Conservation (phyloP, 176 grass and related monocot genomes). For the Guadua angustifolia region DNA sequence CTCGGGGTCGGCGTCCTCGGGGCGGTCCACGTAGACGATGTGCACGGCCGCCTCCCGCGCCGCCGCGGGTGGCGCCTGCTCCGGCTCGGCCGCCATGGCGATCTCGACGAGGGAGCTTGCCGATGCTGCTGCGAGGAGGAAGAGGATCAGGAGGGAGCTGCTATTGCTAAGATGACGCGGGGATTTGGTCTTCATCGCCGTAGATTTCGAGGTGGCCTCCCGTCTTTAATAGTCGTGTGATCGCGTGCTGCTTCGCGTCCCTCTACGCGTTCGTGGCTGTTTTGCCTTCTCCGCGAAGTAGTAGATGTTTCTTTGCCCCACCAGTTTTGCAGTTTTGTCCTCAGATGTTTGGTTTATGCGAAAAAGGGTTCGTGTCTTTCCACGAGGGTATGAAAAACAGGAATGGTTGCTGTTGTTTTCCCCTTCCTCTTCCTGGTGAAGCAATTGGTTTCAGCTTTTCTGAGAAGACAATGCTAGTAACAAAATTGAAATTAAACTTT, state of each 20-base stretch:
- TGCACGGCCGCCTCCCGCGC: slow-evolving; percentile 64
- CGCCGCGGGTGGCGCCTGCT: slow-evolving; percentile 23
- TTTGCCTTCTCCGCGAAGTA: slow-evolving; percentile 42
- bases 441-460: not conserved
- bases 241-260: not conserved
- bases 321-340: not conserved
- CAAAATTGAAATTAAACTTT: too few relatives aligned
- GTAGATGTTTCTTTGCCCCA: not conserved
- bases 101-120: not conserved
- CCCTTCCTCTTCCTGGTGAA: not conserved
- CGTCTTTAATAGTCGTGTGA: slow-evolving; percentile 25
- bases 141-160: slow-evolving; percentile 9
- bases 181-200: slow-evolving; percentile 40
- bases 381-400: too few relatives aligned
- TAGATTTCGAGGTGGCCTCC: not conserved
- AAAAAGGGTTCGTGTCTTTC: not conserved
- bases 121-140: slow-evolving; percentile 37
- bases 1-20: slow-evolving; percentile 69
- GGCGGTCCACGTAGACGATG: slow-evolving; percentile 81
- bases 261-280: not conserved
- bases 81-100: slow-evolving; percentile 54
- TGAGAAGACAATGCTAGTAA: not conserved
- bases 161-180: not conserved
- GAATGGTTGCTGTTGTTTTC: not conserved
- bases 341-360: not conserved